phyloP scores from a whole-genome alignment of 1,284 basidiomycete genomes.

The Sporisorium reilianum region DNA sequence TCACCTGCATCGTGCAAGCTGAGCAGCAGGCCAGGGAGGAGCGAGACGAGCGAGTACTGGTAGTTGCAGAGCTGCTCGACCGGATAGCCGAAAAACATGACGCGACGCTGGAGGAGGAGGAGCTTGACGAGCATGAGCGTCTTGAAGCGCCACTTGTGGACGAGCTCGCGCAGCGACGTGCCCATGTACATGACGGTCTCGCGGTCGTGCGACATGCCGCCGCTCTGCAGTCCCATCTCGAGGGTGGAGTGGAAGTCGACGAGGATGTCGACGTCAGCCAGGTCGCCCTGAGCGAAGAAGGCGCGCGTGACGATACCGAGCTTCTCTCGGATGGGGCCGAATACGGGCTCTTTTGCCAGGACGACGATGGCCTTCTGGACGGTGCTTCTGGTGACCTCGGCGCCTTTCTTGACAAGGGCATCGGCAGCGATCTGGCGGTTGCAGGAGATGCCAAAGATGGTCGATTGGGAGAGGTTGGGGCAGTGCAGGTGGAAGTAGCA shows the following conservation, averaged over 20 bases:
- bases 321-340: conserved; percentile 78
- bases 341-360: conserved; percentile 75
- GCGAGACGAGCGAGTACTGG: conserved; percentile 85
- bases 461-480: conserved; percentile 43
- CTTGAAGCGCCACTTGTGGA: conserved; percentile 92
- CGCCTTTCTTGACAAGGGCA: conserved; percentile 81
- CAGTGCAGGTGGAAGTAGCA: conserved; percentile 87
- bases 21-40: conserved; percentile 78
- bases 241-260: conserved; percentile 68
- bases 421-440: conserved; percentile 92
- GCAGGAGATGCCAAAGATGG: conserved; percentile 70
- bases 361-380: conserved; percentile 99
- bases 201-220: conserved; percentile 47
- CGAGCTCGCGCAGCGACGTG: conserved; percentile 89
- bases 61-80: conserved; percentile 96
- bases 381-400: conserved; percentile 91
- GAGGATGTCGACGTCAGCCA: conserved; percentile 64
- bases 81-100: conserved; percentile 97
- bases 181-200: conserved; percentile 80
- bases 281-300: conserved; percentile 68
- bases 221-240: conserved; percentile 61
- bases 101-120: conserved; percentile 81
- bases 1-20: conserved; percentile 91
- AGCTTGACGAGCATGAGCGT: conserved; percentile 95
- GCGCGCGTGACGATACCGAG: conserved; percentile 88